Conservation (phyloP, 768 basidiomycete species). For the Suillus placidus region DNA sequence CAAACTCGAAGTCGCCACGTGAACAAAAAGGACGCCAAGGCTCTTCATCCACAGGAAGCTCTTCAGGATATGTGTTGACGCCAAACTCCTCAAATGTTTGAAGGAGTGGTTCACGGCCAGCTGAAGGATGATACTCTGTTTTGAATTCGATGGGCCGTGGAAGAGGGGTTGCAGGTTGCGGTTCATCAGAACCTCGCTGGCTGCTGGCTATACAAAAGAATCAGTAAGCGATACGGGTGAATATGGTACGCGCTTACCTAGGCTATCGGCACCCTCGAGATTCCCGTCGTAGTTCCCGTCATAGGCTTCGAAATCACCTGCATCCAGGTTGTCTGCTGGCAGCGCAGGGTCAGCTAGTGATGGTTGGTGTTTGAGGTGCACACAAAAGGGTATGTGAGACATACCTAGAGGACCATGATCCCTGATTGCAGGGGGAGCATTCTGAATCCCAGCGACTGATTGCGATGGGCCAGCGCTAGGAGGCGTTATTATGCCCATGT, state of each 20-base stretch:
- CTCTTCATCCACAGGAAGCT: neutral
- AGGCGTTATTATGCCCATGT: too few relatives aligned
- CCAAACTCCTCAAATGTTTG: constrained; percentile 22
- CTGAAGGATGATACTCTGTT: constrained; percentile 30
- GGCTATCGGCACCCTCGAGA: neutral
- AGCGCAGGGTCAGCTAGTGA: too few relatives aligned
- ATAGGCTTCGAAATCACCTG: neutral
- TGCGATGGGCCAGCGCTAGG: too few relatives aligned
- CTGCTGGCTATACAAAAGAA: neutral
- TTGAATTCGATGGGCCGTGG: constrained; percentile 15
- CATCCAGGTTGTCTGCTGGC: too few relatives aligned
- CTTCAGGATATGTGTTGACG: neutral
- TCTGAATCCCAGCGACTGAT: too few relatives aligned
- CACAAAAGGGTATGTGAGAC: too few relatives aligned
- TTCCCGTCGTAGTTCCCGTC: neutral
- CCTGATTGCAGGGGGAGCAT: too few relatives aligned
- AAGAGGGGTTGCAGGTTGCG: neutral
- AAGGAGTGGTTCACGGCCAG: constrained; percentile 12
- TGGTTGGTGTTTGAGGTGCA: too few relatives aligned
- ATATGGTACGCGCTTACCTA: neutral
- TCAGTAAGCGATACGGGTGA: neutral
- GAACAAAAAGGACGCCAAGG: constrained; percentile 15
- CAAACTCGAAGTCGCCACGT: constrained; percentile 13
- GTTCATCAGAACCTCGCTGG: neutral
- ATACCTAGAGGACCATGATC: too few relatives aligned